Base-by-base conservation (phyloP, 2,329 filamentous ascomycete genomes). In the Rachicladosporium sp. region DNA sequence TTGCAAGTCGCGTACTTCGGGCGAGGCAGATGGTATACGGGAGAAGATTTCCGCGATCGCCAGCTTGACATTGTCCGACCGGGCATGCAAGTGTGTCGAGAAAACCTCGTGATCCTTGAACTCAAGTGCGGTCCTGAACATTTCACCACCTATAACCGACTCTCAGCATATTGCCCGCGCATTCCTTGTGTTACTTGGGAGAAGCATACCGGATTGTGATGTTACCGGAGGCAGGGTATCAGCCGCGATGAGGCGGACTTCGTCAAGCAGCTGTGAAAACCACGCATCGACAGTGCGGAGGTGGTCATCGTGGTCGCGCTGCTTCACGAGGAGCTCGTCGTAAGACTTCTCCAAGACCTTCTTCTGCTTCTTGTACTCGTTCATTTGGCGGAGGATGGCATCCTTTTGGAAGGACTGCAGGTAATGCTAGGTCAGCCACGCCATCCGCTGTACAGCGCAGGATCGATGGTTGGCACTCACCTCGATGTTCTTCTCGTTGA, bases 371-470 rank as follows among this genome's bases (percentile, higher is more conserved):
- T 93, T 94, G 64, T 93, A 95, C 64, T 96, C 91, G 58, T 87
- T 84, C 87, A 98, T 94, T 65, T 95, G 89, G 43, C 93, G 85
- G 55, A 84, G 81, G 59, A 98, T 94, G 48, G 91, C 91, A 68
- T 94, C 91, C 67, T 96, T 98, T 65, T 89, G 83, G 56, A 82
- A 91, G 58, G 82, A 78, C 86, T 93, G 63, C 53, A 61, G 45
- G 39, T 8, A n/a, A 10, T 33, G 9, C 23, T 27, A 27, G 6
- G 7, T 27, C 23, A 27, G 23, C 23, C 27, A 46, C 34, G 33
- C 15, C 29, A 10, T 34, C 43, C 37, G 43, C 33, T 37, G 32
- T 35, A 19, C 31, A 31, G 21, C 36, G 36, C 35, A 12, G 31
- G 1, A 6, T 6, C 7, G 6, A 27, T 7, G 23, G 23, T 27